Evolutionary conservation across 345 rosid genomes (phyloP).

Genomic region (Ailanthus altissimus): DNA sequence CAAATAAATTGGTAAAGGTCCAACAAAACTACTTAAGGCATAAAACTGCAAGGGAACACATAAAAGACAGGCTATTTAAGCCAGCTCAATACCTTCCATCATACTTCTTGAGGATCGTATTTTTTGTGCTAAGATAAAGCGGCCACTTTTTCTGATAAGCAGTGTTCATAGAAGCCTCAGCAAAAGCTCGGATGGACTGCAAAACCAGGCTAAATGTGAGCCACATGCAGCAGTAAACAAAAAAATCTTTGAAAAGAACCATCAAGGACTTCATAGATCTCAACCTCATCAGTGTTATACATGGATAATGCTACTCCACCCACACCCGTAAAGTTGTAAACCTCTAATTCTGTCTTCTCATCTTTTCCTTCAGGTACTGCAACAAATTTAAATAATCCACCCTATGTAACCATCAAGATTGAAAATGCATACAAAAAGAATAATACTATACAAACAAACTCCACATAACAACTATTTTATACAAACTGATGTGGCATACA

Average conservation of each 20-base stretch:
- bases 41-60: conserved; percentile 10
- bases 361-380: conserved; percentile 79
- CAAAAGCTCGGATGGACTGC: conserved; percentile 90
- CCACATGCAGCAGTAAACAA: conserved; percentile 8
- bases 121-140: conserved; percentile 96
- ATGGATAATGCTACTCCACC: conserved; percentile 93
- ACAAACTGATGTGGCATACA: too few species aligned
- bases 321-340: conserved; percentile 79
- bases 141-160: conserved; percentile 98
- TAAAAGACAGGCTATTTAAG: background rate
- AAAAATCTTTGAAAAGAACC: background rate
- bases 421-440: background rate
- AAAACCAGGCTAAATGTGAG: conserved; percentile 18
- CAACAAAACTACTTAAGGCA: background rate
- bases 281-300: conserved; percentile 99
- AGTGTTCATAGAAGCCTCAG: conserved; percentile 91
- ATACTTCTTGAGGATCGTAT: conserved; percentile 97
- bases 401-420: background rate
- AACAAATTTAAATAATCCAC: conserved; percentile 12
- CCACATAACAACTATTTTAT: too few species aligned
- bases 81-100: conserved; percentile 80
- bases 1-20: conserved; percentile 12
- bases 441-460: too few species aligned
- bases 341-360: conserved; percentile 76
- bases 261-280: conserved; percentile 12